Base-by-base conservation (phyloP, 345 rosid genomes). In the Alliaria petiolata region DNA sequence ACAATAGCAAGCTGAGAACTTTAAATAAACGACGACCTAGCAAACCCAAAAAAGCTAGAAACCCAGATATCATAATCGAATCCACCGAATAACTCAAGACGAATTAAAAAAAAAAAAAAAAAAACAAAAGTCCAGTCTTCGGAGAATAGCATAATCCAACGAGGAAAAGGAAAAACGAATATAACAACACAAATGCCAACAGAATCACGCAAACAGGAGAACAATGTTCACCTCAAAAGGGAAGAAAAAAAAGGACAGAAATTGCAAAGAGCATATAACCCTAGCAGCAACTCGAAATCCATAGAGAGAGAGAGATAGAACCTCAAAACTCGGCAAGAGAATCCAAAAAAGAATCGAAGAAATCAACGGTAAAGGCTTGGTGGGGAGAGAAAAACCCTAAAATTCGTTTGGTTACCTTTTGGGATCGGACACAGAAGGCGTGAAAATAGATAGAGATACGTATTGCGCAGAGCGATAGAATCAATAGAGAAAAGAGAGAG, bases 401-500 rank as follows among this genome's bases (percentile, higher is more conserved):
- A 36, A 49, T 40, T 43, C 38, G 33, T 42, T 8, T 14, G 53
- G 16, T 74, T 61, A 49, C 59, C 69, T 62, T 68, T 47, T 20
- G 47, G 22, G 64, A 75, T 75, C 74, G 69, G 69, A 61, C 19
- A 44, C 43, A 62, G 55, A 30, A 35, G 31, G 45, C 69, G 53
- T 55, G 52, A 68, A 62, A 39, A 38, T 19, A 52, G 56, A 62
- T 47, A 38, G 57, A 71, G 60, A 43, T n/a, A n/a, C 72, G 73
- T 20, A 60, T 59, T 16, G 65, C 34, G 28, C 66, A 67, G 73
- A 61, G 74, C 74, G 79, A 61, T 75, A 68, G 58, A 75, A 75
- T 75, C 79, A 75, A 74, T 67, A 51, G 74, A n/a, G 19, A 74
- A 54, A 66, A 73, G 67, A 57, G n/a, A n/a, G 61, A 66, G 59